Evolutionary conservation across 1,139 yeast genomes (phyloP).

Genomic region (Protomyces gravidus): DNA sequence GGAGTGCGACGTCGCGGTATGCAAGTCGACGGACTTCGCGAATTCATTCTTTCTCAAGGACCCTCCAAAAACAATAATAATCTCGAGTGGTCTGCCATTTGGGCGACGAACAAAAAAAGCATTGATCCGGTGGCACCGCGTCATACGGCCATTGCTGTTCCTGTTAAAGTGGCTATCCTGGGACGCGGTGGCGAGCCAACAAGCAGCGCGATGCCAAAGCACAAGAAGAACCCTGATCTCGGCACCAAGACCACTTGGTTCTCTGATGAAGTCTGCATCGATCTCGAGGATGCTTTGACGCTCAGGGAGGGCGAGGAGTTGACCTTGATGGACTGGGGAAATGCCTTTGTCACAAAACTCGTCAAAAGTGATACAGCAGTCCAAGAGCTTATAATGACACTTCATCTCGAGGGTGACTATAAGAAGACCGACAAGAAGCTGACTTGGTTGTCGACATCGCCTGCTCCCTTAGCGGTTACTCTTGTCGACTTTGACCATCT

Average conservation of each 20-base stretch:
- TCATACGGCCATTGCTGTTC: constrained; percentile 67
- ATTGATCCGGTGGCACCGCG: constrained; percentile 97
- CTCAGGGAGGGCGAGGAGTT: constrained; percentile 72
- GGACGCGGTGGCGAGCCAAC: constrained; percentile 56
- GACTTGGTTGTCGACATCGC: constrained; percentile 84
- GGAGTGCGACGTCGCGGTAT: constrained; percentile 99
- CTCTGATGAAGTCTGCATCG: constrained; percentile 63
- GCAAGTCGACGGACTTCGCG: constrained; percentile 94
- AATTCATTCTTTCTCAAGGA: constrained; percentile 90
- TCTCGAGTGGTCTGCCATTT: constrained; percentile 92
- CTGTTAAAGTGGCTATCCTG: constrained; percentile 53
- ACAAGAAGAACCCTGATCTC: constrained; percentile 89
- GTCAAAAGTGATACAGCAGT: constrained; percentile 54
- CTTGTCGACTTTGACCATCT: constrained; percentile 91
- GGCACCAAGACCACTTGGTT: constrained; percentile 78
- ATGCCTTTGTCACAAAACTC: constrained; percentile 72
- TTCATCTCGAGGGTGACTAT: constrained; percentile 95
- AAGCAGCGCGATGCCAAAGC: constrained; percentile 78
- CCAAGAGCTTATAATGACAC: constrained; percentile 68
- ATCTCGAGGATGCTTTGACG: constrained; percentile 81
- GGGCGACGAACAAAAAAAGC: constrained; percentile 95
- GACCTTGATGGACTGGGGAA: constrained; percentile 99
- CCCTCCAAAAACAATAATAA: constrained; percentile 94
- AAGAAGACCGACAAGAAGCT: constrained; percentile 91
- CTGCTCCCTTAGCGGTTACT: constrained; percentile 64